Evolutionary conservation across 106 monocot species (phyloP).

Genomic region (Phalaenopsis aphrodite): DNA sequence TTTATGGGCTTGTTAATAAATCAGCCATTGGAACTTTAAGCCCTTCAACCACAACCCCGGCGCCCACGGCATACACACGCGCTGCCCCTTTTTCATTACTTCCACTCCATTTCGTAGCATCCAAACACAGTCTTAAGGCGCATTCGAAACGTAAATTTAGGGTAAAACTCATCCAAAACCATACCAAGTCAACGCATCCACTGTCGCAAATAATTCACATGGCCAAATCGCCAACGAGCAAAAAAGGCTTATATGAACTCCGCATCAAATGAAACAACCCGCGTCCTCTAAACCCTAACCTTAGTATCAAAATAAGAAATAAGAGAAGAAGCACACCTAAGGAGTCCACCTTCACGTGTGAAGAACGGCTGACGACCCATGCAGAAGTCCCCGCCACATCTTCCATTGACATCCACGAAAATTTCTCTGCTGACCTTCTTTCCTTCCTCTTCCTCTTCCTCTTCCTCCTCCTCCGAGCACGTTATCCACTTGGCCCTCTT

Average conservation of each 20-base stretch:
- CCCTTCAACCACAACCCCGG: not conserved
- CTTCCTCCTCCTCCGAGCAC: not conserved
- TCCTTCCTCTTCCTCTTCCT: not conserved
- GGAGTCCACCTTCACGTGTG: conserved; percentile 63
- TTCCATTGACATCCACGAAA: conserved; percentile 35
- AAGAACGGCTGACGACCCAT: conserved; percentile 63
- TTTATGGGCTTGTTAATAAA: not conserved
- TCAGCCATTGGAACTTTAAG: not conserved
- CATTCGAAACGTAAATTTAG: too few relatives aligned
- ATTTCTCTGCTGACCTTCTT: not conserved
- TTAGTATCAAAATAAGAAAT: not conserved
- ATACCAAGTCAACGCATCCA: not conserved
- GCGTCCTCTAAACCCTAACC: conserved; percentile 27
- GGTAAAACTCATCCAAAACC: not conserved
- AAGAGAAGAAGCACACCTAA: conserved; percentile 22
- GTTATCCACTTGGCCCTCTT: not conserved
- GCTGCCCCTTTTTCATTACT: not conserved
- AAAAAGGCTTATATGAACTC: not conserved
- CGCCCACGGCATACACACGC: too few relatives aligned
- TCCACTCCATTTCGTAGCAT: not conserved
- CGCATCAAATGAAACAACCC: not conserved
- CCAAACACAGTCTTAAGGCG: not conserved
- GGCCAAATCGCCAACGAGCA: not conserved
- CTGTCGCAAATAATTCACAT: not conserved
- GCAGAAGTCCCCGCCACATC: conserved; percentile 58